Base-by-base conservation (phyloP, 306 rosid genomes). In the Hippophae rhamnoides region DNA sequence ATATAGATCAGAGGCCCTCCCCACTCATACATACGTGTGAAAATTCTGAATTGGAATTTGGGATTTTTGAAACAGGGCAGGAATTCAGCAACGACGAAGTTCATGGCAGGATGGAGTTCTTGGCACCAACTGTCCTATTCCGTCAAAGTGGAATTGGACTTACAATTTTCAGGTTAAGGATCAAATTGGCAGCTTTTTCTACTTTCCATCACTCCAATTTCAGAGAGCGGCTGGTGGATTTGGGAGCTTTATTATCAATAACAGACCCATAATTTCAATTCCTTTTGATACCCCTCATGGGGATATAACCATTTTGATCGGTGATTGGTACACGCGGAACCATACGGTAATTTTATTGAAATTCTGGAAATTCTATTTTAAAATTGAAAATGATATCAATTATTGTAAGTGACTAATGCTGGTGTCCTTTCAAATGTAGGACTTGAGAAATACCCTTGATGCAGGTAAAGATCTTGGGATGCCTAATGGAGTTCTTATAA, bases 101-200 rank as follows among this genome's bases (percentile, higher is more conserved):
- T 85, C 96, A 0, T 87, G 98, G 98, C 92, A 87, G 56, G 98
- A 90, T 71, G 98, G 96, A 62, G 86, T 90, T 71, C 85, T 71
- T 42, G 98, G 98, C 61, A 87, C 98, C 26, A 90, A 87, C 50
- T 90, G 98, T 47, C 98, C 98, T 4, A 87, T 90, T 78, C 98
- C 95, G 25, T 74, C 98, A n/a, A 87, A 81, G 76, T 90, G 98
- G 98, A 90, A 90, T 73, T 90, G 98, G 97, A 90, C 97, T 47
- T 90, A 84, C 69, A 78, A 85, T 53, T 90, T 90, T 74, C 97
- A 90, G 72, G 96, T 90, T 5, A 90, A 90, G 78, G 97, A 90
- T 76, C 97, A 90, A 69, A 74, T 90, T 69, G 97, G 97, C 65
- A 90, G 97, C 72, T 90, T 83, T 72, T 87, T 87, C 78, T 90